Base-by-base conservation (phyloP, 164 flowering plant genomes). In the Magnolia changhungtana region DNA sequence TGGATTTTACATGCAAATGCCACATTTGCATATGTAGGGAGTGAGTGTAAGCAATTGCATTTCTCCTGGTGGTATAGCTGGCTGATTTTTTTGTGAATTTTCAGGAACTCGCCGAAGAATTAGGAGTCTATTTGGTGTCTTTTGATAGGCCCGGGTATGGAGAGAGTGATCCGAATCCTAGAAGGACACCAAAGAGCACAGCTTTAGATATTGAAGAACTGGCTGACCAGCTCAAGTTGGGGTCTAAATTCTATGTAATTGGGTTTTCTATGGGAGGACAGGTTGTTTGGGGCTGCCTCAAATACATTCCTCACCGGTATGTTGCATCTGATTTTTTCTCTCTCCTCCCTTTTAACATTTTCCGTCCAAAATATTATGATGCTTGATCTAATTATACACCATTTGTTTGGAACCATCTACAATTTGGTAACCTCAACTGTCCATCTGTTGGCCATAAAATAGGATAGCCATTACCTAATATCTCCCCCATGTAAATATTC, bases 81-180 rank as follows among this genome's bases (percentile, higher is more conserved):
- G 13, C 68, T 52, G 67, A 37, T 19, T 55, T 27, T 24, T n/a
- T 50, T 45, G 21, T 71, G 73, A n/a, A 8, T 67, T 75, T 45
- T 75, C 85, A 91, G 96, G 89, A 82, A 75, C 37, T 82, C 72
- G 52, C 82, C 24, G 87, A 90, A 79, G 90, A 83, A 8, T 67
- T 89, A 51, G 89, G 89, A 29, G 59, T 90, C 31, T 89, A 89
- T 73, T 51, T 88, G 55, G 82, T 91, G 49, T 87, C 91, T 23
- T 87, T 86, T 83, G 96, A 91, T 75, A 83, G 93, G 79, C 85
- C 96, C 37, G 96, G 93, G 37, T 90, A 90, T 81, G 92, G 92
- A 67, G 95, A 91, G 86, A 90, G 93, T 79, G 92, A 88, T 76
- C 92, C 96, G 49, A 75, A 91, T 73, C 91, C 89, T 9, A 84